Percentiles rank a stretch among this genome's conserved stretches.
phyloP scores from a whole-genome alignment of 140 eudicot species.

The Ambrosia hybrid region DNA sequence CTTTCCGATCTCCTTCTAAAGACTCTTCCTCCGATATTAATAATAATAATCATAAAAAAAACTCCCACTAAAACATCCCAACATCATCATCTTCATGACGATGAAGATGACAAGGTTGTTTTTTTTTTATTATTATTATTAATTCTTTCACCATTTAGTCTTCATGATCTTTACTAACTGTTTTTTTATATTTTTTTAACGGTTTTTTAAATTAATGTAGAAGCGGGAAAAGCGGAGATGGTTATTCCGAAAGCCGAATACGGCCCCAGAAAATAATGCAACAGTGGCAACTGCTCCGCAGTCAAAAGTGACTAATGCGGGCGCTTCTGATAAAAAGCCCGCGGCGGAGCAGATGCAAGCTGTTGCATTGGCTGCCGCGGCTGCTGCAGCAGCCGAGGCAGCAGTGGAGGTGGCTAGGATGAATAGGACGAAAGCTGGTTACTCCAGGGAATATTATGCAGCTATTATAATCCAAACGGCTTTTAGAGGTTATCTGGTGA shows the following conservation, averaged over 20 bases:
- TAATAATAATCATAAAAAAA: not conserved
- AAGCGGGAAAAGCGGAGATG: slow-evolving; percentile 68
- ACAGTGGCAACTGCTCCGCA: slow-evolving; percentile 8
- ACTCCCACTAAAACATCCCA: slow-evolving; percentile 21
- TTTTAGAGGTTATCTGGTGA: slow-evolving; percentile 83
- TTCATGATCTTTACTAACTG: no score
- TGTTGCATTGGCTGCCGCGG: slow-evolving; percentile 57
- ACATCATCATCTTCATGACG: slow-evolving; percentile 31
- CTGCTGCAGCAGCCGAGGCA: slow-evolving; percentile 62
- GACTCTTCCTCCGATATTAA: slow-evolving; percentile 10
- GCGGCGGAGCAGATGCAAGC: slow-evolving; percentile 54
- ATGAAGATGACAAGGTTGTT: slow-evolving; percentile 64
- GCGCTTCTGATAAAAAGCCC: slow-evolving; percentile 11
- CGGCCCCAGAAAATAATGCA: slow-evolving; percentile 28
- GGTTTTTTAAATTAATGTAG: slow-evolving; percentile 24
- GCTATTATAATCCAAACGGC: slow-evolving; percentile 72
- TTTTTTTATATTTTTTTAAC: not conserved
- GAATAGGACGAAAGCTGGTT: slow-evolving; percentile 32
- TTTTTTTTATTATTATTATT: no score
- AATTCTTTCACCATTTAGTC: no score
- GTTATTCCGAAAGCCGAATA: slow-evolving; percentile 56
- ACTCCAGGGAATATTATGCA: slow-evolving; percentile 43
- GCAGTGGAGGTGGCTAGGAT: slow-evolving; percentile 62
- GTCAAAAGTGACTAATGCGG: slow-evolving; percentile 9
- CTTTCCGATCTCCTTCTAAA: slow-evolving; percentile 80